Base-by-base conservation (phyloP, 2,329 filamentous ascomycete species). In the Dothideomycetidae sp. region DNA sequence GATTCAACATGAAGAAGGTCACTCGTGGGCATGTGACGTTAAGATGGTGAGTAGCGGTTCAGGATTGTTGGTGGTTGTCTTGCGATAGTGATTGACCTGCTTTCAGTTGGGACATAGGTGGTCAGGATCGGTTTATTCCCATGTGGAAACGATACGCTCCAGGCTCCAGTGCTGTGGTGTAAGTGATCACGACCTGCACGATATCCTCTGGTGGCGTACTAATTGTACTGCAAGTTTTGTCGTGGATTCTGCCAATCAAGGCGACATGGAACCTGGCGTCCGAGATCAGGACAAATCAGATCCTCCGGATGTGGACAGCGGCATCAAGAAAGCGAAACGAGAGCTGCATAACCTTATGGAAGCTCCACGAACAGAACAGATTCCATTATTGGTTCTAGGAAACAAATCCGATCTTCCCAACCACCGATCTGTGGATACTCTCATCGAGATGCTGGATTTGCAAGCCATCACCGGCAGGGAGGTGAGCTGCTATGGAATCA, bases 141-240 rank as follows among this genome's bases (percentile, higher is more conserved):
- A 98, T 98, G 90, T 98, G 90, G 90, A 90, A 98, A 68, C 73
- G 90, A 54, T 98, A 98, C 61, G 96, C 90, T 63, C 83, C 86
- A 46, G 90, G 85, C 36, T 90, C 96, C 49, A 93, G 93, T 63
- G 88, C 88, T 50, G 94, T 98, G 50, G 82, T 98, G 72, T 78
- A 68, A 59, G 69, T 49, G 21, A 26, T 26, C 33, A 15, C 11
- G 7, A 33, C 10, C 4, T 21, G 17, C 19, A 19, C 10, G 10
- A 5, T 2, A 18, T 11, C 7, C 16, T n/a, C 9, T 29, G n/a
- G 15, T 36, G 10, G 36, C 31, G 19, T n/a, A 21, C 11, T 33
- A 15, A 30, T 41, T 40, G 41, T 39, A 40, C 5, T 15, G 29
- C 23, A 49, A 78, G 74, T 48, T 98, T 94, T 63, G 93, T 98